Evolutionary conservation across 148 eudicot species (phyloP).

Genomic region (Silene latifolia): DNA sequence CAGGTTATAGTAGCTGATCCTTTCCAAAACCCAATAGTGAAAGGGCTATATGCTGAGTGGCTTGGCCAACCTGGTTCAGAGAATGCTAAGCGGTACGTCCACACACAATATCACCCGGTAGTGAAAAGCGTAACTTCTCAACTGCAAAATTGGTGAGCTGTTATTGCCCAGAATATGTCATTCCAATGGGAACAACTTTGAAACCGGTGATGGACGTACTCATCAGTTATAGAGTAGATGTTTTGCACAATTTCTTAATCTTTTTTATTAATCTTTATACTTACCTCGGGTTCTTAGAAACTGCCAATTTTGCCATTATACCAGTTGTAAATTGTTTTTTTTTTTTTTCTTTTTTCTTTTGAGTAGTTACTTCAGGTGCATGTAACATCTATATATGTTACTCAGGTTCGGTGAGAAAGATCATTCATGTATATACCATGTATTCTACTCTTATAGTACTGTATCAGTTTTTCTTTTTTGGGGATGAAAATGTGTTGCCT

Average conservation of each 20-base stretch:
- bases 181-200: too few relatives aligned
- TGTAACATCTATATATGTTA: conserved; percentile 1
- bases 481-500: too few relatives aligned
- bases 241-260: too few relatives aligned
- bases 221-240: not conserved
- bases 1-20: conserved; percentile 78
- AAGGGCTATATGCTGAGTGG: conserved; percentile 72
- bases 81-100: conserved; percentile 67
- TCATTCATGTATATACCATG: too few relatives aligned
- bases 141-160: conserved; percentile 71
- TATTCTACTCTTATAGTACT: too few relatives aligned
- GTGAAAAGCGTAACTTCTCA: conserved; percentile 75
- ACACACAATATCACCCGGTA: conserved; percentile 85
- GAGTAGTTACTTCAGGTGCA: conserved; percentile 10
- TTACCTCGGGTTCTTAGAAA: not conserved
- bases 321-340: not conserved
- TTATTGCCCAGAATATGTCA: too few relatives aligned
- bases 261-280: not conserved
- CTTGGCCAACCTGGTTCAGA: conserved; percentile 84
- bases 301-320: conserved; percentile 16
- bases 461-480: too few relatives aligned
- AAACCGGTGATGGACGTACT: not conserved
- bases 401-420: conserved; percentile 2
- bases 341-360: too few relatives aligned
- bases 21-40: conserved; percentile 63